A percentile compares a stretch with the other conserved stretches of the same genome.
Conservation (phyloP, 805 yeast species). For the Candida krabiensis region DNA sequence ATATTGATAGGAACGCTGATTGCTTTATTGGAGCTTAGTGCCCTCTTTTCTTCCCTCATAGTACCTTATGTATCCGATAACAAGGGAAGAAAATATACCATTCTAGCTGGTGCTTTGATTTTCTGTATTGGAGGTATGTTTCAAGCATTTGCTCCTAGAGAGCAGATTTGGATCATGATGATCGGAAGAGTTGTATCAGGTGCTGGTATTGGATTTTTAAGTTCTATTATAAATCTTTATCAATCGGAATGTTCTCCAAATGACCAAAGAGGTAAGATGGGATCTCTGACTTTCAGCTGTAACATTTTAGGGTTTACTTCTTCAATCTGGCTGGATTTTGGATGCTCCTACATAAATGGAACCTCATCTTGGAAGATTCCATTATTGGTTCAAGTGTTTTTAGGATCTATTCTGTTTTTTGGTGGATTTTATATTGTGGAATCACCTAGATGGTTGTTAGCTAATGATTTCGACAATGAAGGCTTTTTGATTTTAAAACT, state of each 20-base stretch:
- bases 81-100: slow-evolving; percentile 77
- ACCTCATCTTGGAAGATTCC: slow-evolving; percentile 79
- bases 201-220: slow-evolving; percentile 81
- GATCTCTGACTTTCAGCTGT: slow-evolving; percentile 87
- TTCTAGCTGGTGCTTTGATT: slow-evolving; percentile 69
- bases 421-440: slow-evolving; percentile 84
- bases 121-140: slow-evolving; percentile 75
- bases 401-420: slow-evolving; percentile 61
- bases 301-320: slow-evolving; percentile 78
- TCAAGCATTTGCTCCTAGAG: slow-evolving; percentile 56
- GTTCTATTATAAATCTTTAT: slow-evolving; percentile 84
- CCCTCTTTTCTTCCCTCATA: slow-evolving; percentile 66
- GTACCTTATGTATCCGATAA: slow-evolving; percentile 76
- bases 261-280: slow-evolving; percentile 79
- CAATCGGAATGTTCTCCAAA: slow-evolving; percentile 89
- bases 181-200: slow-evolving; percentile 79
- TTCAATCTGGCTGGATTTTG: slow-evolving; percentile 86
- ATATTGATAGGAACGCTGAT: slow-evolving; percentile 79
- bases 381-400: slow-evolving; percentile 66
- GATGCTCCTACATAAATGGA: slow-evolving; percentile 62
- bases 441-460: slow-evolving; percentile 85
- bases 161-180: slow-evolving; percentile 51
- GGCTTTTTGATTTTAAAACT: slow-evolving; percentile 42
- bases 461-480: slow-evolving; percentile 63
- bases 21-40: slow-evolving; percentile 83